A percentile compares a stretch with the other conserved stretches of the same genome.
These are phyloP conservation scores for Leccinum pachyderme DNA, from an alignment of 1,284 basidiomycete species.

Conservation along the genomic window DNA sequence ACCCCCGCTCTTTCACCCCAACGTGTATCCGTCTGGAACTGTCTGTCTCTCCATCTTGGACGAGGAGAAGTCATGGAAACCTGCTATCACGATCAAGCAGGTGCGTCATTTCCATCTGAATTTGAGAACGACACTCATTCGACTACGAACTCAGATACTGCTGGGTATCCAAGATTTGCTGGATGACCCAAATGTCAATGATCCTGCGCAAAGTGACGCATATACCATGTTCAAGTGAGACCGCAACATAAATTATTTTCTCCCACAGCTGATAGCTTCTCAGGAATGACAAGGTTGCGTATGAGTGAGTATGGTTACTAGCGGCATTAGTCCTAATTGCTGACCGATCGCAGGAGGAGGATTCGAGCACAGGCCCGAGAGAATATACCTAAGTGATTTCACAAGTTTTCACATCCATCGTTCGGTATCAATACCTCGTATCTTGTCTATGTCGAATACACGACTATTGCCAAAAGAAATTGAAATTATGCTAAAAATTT, in stretches of 20 bases:
- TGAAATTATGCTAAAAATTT: slow-evolving; percentile 4
- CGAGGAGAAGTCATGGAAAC: slow-evolving; percentile 99
- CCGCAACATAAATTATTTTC: not conserved
- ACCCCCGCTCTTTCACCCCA: slow-evolving; percentile 96
- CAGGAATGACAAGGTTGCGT: slow-evolving; percentile 88
- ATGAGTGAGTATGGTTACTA: slow-evolving; percentile 62
- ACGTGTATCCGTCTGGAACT: slow-evolving; percentile 98
- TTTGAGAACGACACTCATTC: not conserved
- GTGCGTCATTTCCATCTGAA: slow-evolving; percentile 41
- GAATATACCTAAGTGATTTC: slow-evolving; percentile 72
- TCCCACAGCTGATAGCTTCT: slow-evolving; percentile 5
- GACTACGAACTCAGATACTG: slow-evolving; percentile 64
- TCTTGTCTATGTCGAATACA: slow-evolving; percentile 15
- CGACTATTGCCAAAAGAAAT: slow-evolving; percentile 3
- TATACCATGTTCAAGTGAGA: slow-evolving; percentile 97
- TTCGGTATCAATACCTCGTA: slow-evolving; percentile 3
- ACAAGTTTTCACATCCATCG: not conserved
- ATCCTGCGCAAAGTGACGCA: slow-evolving; percentile 96
- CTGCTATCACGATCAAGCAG: slow-evolving; percentile 98
- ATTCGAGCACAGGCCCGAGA: slow-evolving; percentile 83
- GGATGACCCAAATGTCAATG: slow-evolving; percentile 91
- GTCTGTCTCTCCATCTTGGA: slow-evolving; percentile 98
- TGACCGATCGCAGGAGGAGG: slow-evolving; percentile 51
- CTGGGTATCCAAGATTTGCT: slow-evolving; percentile 94
- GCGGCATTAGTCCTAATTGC: slow-evolving; percentile 1